These are phyloP conservation scores for Mycena pura DNA, from an alignment of 768 basidiomycete genomes.

Conservation along the genomic window DNA sequence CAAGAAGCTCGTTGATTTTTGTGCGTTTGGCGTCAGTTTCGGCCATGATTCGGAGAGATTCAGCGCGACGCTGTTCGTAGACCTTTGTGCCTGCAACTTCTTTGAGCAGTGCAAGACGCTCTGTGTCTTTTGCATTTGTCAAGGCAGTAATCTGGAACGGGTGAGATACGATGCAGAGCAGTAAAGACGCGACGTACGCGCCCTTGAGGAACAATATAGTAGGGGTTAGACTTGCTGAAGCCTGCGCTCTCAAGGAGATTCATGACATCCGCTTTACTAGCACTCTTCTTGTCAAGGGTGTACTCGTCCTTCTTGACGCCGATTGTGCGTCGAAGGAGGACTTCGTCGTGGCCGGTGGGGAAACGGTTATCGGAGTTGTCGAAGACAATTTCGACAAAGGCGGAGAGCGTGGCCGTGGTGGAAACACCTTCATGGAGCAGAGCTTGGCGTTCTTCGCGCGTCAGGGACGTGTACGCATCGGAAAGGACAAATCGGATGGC, in stretches of 20 bases:
- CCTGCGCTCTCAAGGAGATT: conserved; percentile 95
- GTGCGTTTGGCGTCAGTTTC: conserved; percentile 93
- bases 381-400: conserved; percentile 94
- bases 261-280: conserved; percentile 97
- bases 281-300: conserved; percentile 93
- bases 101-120: conserved; percentile 92
- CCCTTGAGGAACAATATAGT: conserved; percentile 99
- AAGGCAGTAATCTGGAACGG: conserved; percentile 83
- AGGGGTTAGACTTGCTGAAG: conserved; percentile 97
- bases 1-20: conserved; percentile 90
- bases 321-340: conserved; percentile 91
- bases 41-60: conserved; percentile 95
- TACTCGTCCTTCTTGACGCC: conserved; percentile 99
- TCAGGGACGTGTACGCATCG: conserved; percentile 97
- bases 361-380: conserved; percentile 95
- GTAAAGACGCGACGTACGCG: conserved; percentile 60
- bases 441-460: conserved; percentile 88
- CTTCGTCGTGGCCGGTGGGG: conserved; percentile 87
- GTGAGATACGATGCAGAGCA: conserved; percentile 14
- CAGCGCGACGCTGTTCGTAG: conserved; percentile 91
- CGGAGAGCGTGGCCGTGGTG: conserved; percentile 86
- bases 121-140: conserved; percentile 96
- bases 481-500: conserved; percentile 98
- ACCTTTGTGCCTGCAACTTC: conserved; percentile 99
- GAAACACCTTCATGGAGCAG: conserved; percentile 95